Evolutionary conservation across 2,329 filamentous ascomycete species (phyloP).

Genomic region (Colletotrichum acutatum): DNA sequence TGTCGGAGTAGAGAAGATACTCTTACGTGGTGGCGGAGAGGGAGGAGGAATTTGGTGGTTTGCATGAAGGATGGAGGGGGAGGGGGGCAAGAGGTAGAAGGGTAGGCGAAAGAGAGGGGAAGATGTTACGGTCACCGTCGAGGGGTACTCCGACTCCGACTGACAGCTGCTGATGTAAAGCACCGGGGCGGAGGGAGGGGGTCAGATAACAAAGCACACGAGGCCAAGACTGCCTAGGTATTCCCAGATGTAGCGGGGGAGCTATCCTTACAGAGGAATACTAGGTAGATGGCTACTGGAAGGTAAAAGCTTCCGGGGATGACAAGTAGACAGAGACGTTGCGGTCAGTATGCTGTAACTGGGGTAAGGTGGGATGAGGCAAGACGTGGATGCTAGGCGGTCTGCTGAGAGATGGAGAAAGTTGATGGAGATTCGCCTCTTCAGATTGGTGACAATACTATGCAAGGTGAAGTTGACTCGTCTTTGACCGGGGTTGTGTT

Average conservation of each 20-base stretch:
- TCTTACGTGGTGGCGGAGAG: slow-evolving; percentile 6
- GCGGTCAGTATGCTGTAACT: no score
- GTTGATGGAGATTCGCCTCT: not conserved
- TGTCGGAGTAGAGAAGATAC: not conserved
- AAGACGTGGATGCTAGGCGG: not conserved
- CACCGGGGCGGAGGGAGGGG: not conserved
- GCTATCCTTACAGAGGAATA: not conserved
- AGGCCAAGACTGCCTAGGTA: not conserved
- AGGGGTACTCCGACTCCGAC: slow-evolving; percentile 11
- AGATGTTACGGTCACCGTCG: not conserved
- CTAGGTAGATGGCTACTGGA: not conserved
- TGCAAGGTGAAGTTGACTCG: not conserved
- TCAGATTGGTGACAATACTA: not conserved
- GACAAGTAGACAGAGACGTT: not conserved
- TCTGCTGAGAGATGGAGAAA: not conserved
- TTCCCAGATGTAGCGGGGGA: not conserved
- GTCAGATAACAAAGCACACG: not conserved
- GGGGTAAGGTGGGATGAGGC: not conserved
- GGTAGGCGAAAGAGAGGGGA: not conserved
- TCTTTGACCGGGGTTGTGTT: not conserved
- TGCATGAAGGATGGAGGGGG: slow-evolving; percentile 26
- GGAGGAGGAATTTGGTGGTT: slow-evolving; percentile 8
- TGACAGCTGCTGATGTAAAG: not conserved
- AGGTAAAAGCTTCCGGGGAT: not conserved
- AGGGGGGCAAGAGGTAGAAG: not conserved